Conservation (phyloP, 2,329 filamentous ascomycete genomes). For the Domatiomyces catenatus region DNA sequence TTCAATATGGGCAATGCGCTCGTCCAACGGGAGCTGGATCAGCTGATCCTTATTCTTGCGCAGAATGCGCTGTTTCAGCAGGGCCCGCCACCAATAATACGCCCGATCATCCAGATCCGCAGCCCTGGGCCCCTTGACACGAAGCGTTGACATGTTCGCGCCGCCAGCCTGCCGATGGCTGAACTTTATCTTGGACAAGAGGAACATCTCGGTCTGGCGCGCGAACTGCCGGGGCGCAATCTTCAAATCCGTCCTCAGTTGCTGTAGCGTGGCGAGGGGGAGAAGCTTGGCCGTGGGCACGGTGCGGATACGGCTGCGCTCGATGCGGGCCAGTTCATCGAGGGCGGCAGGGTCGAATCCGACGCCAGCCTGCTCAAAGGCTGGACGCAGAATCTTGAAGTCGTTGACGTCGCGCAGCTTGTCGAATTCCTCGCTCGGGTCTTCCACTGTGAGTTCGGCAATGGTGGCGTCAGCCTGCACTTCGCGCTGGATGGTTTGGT, state of each 20-base stretch:
- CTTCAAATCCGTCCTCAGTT: conserved; percentile 39
- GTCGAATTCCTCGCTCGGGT: conserved; percentile 62
- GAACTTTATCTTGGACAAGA: conserved; percentile 41
- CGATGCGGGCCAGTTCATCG: conserved; percentile 20
- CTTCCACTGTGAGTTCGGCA: conserved; percentile 78
- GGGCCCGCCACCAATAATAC: conserved; percentile 52
- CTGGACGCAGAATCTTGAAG: conserved; percentile 38
- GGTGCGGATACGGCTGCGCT: conserved; percentile 23
- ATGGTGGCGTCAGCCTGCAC: conserved; percentile 54
- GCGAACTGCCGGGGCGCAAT: conserved; percentile 47
- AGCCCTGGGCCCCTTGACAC: conserved; percentile 30
- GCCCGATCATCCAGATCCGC: conserved; percentile 40
- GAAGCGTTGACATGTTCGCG: conserved; percentile 37
- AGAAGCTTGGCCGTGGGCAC: conserved; percentile 40
- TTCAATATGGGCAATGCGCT: conserved; percentile 45
- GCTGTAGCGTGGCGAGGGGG: conserved; percentile 33
- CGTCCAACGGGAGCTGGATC: conserved; percentile 41
- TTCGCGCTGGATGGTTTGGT: conserved; percentile 59
- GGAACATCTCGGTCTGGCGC: conserved; percentile 47
- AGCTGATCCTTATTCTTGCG: conserved; percentile 45
- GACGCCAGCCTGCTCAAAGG: conserved; percentile 34
- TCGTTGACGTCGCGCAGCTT: conserved; percentile 49
- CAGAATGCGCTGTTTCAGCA: conserved; percentile 48
- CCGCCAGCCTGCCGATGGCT: conserved; percentile 32
- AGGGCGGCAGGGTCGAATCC: conserved; percentile 26